Percentiles rank a stretch among this genome's conserved stretches.
These are phyloP conservation scores for Citrullus colocynthis DNA, from an alignment of 306 rosid genomes.

Conservation along the genomic window DNA sequence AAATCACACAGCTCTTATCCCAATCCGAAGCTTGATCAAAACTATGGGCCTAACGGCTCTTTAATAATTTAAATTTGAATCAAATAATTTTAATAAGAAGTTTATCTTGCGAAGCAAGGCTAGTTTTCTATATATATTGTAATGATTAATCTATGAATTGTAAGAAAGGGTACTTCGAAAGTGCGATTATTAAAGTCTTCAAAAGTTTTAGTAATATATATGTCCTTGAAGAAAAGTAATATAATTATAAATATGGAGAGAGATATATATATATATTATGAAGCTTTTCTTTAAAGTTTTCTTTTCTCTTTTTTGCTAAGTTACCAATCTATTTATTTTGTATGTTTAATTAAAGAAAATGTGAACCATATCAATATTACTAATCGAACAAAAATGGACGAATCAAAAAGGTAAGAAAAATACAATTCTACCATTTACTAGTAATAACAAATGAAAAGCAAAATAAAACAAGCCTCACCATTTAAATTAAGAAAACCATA, in stretches of 20 bases:
- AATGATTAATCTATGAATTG: background rate
- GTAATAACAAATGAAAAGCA: no score
- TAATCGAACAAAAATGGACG: background rate
- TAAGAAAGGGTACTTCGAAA: background rate
- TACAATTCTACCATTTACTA: no score
- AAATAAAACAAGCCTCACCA: no score
- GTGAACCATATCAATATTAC: background rate
- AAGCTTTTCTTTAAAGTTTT: background rate
- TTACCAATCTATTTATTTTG: background rate
- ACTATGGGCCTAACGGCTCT: background rate
- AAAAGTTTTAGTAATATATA: background rate
- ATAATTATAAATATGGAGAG: background rate
- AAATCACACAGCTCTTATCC: background rate
- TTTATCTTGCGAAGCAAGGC: background rate
- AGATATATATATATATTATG: no score
- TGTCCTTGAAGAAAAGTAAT: background rate
- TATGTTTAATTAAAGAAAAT: background rate
- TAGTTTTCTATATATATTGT: background rate
- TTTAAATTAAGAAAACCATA: no score
- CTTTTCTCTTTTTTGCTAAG: background rate
- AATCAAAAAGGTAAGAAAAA: no score
- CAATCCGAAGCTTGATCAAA: background rate
- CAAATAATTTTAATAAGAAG: background rate
- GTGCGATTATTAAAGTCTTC: background rate
- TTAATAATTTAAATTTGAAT: background rate